Evolutionary conservation across 176 grass and related monocot genomes (phyloP), one percentile per base, ranked within the genome.

Genomic region (Zizania latifolia): DNA sequence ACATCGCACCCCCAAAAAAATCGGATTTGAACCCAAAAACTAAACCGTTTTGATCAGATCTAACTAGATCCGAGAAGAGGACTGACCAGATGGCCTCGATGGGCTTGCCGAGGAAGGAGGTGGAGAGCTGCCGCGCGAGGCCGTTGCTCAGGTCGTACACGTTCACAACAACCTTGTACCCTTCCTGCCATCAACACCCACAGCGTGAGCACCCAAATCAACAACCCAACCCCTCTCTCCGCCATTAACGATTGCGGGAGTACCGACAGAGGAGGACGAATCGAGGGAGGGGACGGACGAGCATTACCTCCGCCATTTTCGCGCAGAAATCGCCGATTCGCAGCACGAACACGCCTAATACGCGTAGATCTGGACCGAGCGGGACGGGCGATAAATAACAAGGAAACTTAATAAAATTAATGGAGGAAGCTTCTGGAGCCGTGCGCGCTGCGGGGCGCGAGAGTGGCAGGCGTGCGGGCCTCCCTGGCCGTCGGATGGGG

Each of bases 91-190:
- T 88, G 7, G 90, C 93, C 56, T 97, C 93, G 53, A 97, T 93
- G 33, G 90, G 70, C 81, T 91, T 97, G 67, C 93, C 90, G 76
- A 97, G 69, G 82, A 97, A 91, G 79, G 90, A 73, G 30, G 74
- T 83, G 59, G 93, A 97, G 38, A 97, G 84, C 83, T 93, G 88
- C 58, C 82, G 65, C 23, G 93, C 93, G 29, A 97, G 93, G 72
- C 90, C 93, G 28, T 93, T 89, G 88, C 93, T 97, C 1, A 97
- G 90, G 80, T 97, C 93, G 57, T 97, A 97, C 12, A 93, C 89
- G 82, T 97, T 88, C 19, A 97, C 85, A 27, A 32, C 63, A 23
- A 97, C 93, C 82, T 90, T 91, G 90, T 80, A 80, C 30, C 90
- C 93, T 4, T 93, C 90, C 93, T 97, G 86, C 81, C 33, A 40